Conservation (phyloP, 2,329 filamentous ascomycete species). For the Fusarium sp. region DNA sequence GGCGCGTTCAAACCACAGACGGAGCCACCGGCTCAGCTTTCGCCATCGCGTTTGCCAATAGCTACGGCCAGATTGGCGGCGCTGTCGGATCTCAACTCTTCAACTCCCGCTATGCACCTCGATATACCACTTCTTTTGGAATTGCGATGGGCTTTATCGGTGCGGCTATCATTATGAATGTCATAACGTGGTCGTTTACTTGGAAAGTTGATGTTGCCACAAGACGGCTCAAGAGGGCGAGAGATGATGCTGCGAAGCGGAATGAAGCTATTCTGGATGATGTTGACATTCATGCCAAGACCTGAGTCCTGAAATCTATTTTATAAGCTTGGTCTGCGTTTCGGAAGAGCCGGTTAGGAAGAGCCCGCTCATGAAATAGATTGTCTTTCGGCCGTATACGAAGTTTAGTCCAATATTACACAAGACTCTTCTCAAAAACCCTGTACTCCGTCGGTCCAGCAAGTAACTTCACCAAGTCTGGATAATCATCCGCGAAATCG, state of each 20-base stretch:
- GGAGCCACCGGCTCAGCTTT: background rate
- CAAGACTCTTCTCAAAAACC: conserved; percentile 47
- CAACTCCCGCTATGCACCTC: background rate
- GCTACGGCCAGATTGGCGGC: background rate
- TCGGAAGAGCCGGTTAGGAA: too few species aligned
- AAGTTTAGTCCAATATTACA: fast-evolving
- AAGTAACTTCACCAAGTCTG: conserved; percentile 43
- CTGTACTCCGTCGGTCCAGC: conserved; percentile 47
- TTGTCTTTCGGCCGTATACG: fast-evolving
- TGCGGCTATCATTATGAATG: background rate
- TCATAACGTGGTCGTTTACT: background rate
- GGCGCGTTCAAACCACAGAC: background rate
- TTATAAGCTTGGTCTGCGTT: fast-evolving
- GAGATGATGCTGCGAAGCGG: background rate
- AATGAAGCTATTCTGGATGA: background rate
- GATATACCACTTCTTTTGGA: background rate
- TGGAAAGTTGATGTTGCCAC: background rate
- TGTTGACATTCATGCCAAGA: background rate
- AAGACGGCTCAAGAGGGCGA: background rate
- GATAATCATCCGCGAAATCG: conserved; percentile 47
- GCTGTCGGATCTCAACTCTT: background rate
- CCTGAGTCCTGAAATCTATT: fast-evolving
- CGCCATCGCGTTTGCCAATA: background rate
- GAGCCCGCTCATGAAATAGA: background rate
- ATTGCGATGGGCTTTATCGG: background rate